Conservation (phyloP, 306 rosid genomes). For the Luffa aegyptiaca region DNA sequence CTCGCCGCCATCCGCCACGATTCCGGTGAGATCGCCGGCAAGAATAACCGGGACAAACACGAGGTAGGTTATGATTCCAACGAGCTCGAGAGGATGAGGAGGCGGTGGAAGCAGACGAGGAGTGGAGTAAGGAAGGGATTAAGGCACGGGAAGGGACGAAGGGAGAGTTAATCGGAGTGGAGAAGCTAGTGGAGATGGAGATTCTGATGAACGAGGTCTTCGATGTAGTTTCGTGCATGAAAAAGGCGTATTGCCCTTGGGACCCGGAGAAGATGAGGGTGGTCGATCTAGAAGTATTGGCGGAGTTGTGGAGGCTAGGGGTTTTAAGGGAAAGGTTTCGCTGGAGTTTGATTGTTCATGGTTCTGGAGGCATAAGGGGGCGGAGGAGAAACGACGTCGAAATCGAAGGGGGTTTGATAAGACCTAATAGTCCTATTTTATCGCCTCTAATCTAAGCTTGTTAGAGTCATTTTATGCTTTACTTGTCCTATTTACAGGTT, state of each 20-base stretch:
- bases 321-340: conserved; percentile 70
- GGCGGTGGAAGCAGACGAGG: conserved; percentile 7
- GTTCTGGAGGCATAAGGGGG: conserved; percentile 19
- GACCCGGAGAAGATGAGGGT: conserved; percentile 71
- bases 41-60: conserved; percentile 7
- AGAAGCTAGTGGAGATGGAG: conserved; percentile 53
- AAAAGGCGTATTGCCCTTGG: conserved; percentile 88
- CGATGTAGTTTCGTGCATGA: conserved; percentile 70
- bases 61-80: conserved; percentile 31
- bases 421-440: too few species aligned
- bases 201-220: conserved; percentile 59
- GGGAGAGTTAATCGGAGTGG: conserved; percentile 21
- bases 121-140: conserved; percentile 13
- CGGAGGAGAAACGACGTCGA: conserved; percentile 12
- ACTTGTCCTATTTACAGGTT: too few species aligned
- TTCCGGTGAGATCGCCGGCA: background rate
- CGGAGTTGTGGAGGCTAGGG: conserved; percentile 65
- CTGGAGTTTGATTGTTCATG: conserved; percentile 12
- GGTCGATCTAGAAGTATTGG: conserved; percentile 73
- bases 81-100: conserved; percentile 23
- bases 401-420: conserved; percentile 64
- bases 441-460: too few species aligned
- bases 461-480: too few species aligned
- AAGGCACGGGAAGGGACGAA: conserved; percentile 18
- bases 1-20: conserved; percentile 36